Evolutionary conservation across 208 protist genomes (phyloP).

Genomic region (Trypanosoma vivax): DNA sequence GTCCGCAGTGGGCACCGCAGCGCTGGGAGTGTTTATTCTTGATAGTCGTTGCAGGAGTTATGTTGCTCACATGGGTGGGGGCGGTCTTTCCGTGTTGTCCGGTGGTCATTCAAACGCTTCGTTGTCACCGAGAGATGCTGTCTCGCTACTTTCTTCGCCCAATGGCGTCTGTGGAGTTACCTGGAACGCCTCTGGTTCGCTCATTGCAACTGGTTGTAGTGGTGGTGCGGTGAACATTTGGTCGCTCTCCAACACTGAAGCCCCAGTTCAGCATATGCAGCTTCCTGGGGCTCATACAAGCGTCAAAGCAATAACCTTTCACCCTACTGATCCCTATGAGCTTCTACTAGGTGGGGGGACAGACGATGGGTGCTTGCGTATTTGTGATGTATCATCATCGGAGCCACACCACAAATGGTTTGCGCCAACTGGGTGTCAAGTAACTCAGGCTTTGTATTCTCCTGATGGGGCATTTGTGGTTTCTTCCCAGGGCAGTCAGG

Average conservation of each 20-base stretch:
- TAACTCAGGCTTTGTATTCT: slow-evolving; percentile 66
- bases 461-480: slow-evolving; percentile 63
- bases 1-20: slow-evolving; percentile 43
- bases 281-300: slow-evolving; percentile 30
- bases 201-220: slow-evolving; percentile 53
- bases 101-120: background rate
- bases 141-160: slow-evolving; percentile 15
- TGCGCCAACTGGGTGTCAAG: slow-evolving; percentile 33
- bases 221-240: slow-evolving; percentile 58
- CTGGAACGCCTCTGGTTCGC: slow-evolving; percentile 59
- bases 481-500: slow-evolving; percentile 33
- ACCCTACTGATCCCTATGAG: slow-evolving; percentile 62
- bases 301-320: slow-evolving; percentile 58
- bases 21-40: slow-evolving; percentile 46
- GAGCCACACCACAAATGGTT: slow-evolving; percentile 17
- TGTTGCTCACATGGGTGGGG: slow-evolving; percentile 20
- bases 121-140: background rate
- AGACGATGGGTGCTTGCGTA: slow-evolving; percentile 25
- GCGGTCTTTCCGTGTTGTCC: background rate
- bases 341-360: slow-evolving; percentile 42
- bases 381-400: slow-evolving; percentile 54
- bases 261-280: slow-evolving; percentile 23
- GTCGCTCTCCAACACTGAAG: slow-evolving; percentile 36
- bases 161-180: slow-evolving; percentile 57
- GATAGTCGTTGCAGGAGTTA: slow-evolving; percentile 36